Percentiles rank a stretch among this genome's conserved stretches.
Conservation (phyloP, 208 protist species). For the Sergeia podlipaevii region DNA sequence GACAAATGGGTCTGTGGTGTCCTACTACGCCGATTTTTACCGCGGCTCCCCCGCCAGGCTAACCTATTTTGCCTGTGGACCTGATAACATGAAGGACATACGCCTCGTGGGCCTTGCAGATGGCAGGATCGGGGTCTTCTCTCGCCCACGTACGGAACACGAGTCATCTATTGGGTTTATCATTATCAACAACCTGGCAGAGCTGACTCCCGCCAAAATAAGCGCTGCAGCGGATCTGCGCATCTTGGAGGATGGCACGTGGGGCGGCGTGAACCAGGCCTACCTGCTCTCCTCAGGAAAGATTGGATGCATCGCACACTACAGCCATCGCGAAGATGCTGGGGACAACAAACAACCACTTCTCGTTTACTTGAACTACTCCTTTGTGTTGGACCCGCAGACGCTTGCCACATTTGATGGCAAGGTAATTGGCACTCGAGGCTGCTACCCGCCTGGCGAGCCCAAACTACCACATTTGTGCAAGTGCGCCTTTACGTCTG, state of each 20-base stretch:
- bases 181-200: neutral
- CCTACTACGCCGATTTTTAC: constrained; percentile 5
- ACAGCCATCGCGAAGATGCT: constrained; percentile 20
- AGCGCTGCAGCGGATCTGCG: constrained; percentile 17
- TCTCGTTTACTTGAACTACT: constrained; percentile 32
- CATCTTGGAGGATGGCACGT: constrained; percentile 20
- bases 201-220: constrained; percentile 5
- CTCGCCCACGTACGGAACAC: neutral
- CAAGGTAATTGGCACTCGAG: constrained; percentile 32
- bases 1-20: neutral
- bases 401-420: constrained; percentile 2
- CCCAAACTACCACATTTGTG: constrained; percentile 19
- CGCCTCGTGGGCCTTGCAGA: constrained; percentile 1
- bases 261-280: constrained; percentile 45
- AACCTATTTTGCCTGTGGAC: constrained; percentile 1
- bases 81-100: constrained; percentile 9
- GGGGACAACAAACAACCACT: constrained; percentile 9
- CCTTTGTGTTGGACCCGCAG: constrained; percentile 30
- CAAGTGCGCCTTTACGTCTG: constrained; percentile 52
- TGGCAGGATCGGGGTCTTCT: constrained; percentile 1
- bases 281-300: constrained; percentile 40
- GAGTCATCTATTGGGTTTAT: constrained; percentile 3
- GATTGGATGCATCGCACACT: constrained; percentile 48
- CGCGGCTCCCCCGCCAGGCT: neutral
- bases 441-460: constrained; percentile 23